Percentiles rank a stretch among this genome's conserved stretches.
phyloP scores from a whole-genome alignment of 2,329 filamentous ascomycete species.

The Colletotrichum gloeosporioides region DNA sequence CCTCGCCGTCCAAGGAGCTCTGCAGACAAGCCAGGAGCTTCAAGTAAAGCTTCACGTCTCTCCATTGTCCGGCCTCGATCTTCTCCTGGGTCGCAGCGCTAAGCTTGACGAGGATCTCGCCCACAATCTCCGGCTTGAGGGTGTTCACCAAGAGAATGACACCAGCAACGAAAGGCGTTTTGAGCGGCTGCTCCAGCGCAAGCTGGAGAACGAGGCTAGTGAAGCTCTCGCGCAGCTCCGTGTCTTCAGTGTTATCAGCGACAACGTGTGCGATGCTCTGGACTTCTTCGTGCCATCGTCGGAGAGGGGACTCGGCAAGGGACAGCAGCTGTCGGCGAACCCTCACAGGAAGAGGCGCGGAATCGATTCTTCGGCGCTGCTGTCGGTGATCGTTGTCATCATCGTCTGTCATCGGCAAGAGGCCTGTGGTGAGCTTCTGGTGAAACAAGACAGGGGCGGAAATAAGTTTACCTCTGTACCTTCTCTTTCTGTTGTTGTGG shows the following conservation, averaged over 20 bases:
- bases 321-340: constrained; percentile 80
- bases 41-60: constrained; percentile 87
- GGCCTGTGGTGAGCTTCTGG: background rate
- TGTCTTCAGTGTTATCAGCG: constrained; percentile 85
- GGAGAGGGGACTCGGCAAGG: constrained; percentile 82
- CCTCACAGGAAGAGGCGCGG: constrained; percentile 69
- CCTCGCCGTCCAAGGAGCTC: constrained; percentile 79
- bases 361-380: constrained; percentile 72
- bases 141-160: constrained; percentile 82
- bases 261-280: constrained; percentile 76
- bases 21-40: constrained; percentile 91
- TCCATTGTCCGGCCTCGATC: constrained; percentile 80
- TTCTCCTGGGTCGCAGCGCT: constrained; percentile 68
- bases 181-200: constrained; percentile 89
- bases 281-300: constrained; percentile 80
- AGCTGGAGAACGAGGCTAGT: constrained; percentile 77
- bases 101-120: constrained; percentile 71
- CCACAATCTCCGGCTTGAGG: constrained; percentile 75
- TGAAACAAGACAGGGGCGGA: background rate
- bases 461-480: constrained; percentile 73
- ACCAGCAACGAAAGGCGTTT: constrained; percentile 93
- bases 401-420: constrained; percentile 60
- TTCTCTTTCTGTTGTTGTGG: constrained; percentile 74
- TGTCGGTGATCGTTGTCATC: constrained; percentile 78
- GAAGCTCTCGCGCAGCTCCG: constrained; percentile 76